Conservation (phyloP, 2,329 filamentous ascomycete genomes). For the Apiospora kogelbergensis region DNA sequence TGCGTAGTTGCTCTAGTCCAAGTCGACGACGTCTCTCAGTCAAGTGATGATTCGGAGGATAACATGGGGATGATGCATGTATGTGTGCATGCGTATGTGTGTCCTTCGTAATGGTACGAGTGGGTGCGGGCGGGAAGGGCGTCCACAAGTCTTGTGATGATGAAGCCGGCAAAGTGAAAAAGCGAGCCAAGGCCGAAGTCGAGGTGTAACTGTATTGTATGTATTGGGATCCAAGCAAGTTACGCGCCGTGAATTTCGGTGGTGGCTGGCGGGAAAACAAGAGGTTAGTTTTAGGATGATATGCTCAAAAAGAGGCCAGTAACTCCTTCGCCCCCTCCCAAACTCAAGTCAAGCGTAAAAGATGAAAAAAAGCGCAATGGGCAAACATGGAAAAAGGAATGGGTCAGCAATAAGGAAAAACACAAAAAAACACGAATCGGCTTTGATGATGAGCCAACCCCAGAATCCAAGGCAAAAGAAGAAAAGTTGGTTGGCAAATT, state of each 20-base stretch:
- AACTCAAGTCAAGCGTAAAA: neutral
- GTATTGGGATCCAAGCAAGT: neutral
- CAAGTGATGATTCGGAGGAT: neutral
- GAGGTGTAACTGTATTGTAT: neutral
- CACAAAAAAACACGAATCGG: slow-evolving; percentile 5
- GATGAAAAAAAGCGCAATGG: neutral
- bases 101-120: neutral
- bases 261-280: slow-evolving; percentile 1
- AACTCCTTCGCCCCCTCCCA: neutral
- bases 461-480: neutral
- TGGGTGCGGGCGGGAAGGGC: neutral
- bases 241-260: neutral
- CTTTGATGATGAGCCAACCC: neutral
- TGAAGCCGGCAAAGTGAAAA: neutral
- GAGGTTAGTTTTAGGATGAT: slow-evolving; percentile 2
- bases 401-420: neutral
- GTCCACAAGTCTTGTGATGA: neutral
- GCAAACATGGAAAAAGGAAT: neutral
- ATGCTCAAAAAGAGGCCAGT: neutral
- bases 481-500: slow-evolving; percentile 12
- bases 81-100: neutral
- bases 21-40: neutral
- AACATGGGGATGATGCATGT: neutral
- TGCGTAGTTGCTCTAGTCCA: neutral
- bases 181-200: neutral